Base-by-base conservation (phyloP, 768 basidiomycete genomes). In the Suillus americanus region DNA sequence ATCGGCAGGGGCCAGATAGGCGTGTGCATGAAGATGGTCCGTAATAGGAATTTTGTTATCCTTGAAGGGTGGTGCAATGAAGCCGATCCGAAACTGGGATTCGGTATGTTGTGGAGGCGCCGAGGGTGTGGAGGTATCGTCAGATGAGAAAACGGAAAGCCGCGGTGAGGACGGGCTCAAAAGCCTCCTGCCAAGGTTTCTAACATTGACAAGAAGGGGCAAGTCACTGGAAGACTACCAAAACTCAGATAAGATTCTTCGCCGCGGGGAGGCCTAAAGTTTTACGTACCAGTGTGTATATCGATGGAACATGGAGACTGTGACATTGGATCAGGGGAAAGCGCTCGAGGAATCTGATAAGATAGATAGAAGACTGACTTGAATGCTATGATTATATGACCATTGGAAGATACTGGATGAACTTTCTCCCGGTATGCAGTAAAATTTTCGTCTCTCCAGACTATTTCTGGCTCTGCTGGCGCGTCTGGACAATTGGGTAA, bases 11-110 rank as follows among this genome's bases (percentile, higher is more conserved):
- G 78, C 79, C 59, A 91, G 82, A 72, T 86, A 92, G 7, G 89
- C 91, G 74, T 93, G 91, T 1, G 85, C 85, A 72, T 92, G 91
- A 33, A 92, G 82, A 72, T 92, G 91, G 74, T 92, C 90, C 33
- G 86, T 89, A 56, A 92, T 85, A 16, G 91, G 91, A 48, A 92
- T 90, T 73, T 89, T 90, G 76, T 78, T 85, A 72, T 92, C 91
- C 69, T 82, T 86, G 78, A 91, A 90, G 0, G 90, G 90, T 18
- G 89, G 86, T 0, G 90, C 89, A 66, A 92, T 91, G 78, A 92
- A 92, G 45, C 90, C 90, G 66, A 92, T 87, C 59, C 81, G 84
- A 69, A 89, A 86, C 30, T 76, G 74, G 54, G 78, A 70, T 67
- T 79, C 74, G 38, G 72, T 63, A 41, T 73, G 68, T 14, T 74